Conservation (phyloP, 306 rosid species). For the Herpetospermum pedunculosum region DNA sequence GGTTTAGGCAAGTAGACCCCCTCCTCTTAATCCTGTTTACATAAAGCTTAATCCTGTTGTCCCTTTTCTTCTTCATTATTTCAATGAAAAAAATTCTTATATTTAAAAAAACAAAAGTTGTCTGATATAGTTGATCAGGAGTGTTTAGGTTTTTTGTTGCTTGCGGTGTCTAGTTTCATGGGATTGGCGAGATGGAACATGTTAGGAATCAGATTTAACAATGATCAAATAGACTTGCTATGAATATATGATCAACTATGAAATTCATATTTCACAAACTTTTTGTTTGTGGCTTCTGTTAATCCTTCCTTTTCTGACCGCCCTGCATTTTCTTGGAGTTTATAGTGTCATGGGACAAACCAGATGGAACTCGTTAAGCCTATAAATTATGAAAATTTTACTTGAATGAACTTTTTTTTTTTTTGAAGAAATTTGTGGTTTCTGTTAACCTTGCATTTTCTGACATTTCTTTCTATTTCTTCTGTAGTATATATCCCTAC, state of each 20-base stretch:
- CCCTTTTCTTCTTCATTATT: no score
- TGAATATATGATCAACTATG: background rate
- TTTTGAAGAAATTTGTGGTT: background rate
- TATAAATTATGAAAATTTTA: background rate
- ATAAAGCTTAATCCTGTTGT: no score
- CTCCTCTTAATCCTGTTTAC: no score
- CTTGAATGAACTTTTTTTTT: background rate
- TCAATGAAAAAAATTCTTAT: no score
- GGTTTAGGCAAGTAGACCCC: no score
- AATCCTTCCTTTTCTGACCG: background rate
- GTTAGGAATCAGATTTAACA: background rate
- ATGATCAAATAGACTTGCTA: background rate
- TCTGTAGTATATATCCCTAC: slow-evolving; percentile 78
- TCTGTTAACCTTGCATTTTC: slow-evolving; percentile 6
- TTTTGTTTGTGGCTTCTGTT: background rate
- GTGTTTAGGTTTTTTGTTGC: background rate
- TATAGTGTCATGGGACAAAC: background rate
- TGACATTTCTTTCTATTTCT: slow-evolving; percentile 13
- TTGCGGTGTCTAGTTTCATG: background rate
- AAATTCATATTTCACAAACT: background rate
- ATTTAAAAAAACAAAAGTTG: no score
- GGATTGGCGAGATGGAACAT: background rate
- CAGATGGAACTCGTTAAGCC: background rate
- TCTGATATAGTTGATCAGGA: no score
- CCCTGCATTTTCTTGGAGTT: background rate